phyloP scores from a whole-genome alignment of 495 filamentous ascomycete genomes.

The Tetracladium setigerum region DNA sequence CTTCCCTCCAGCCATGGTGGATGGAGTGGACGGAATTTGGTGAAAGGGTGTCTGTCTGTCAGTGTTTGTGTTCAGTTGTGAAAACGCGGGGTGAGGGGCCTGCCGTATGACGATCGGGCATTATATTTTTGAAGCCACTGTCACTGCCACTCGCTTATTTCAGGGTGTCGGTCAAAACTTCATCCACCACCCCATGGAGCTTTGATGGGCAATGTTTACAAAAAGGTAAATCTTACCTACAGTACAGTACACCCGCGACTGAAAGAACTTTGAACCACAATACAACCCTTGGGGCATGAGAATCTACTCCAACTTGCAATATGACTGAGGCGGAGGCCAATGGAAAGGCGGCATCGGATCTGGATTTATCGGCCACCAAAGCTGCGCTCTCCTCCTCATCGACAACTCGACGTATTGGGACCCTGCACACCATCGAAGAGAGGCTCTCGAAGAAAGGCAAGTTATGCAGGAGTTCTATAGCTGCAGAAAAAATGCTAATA shows the following conservation, averaged over 20 bases:
- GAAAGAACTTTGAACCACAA: too few relatives aligned
- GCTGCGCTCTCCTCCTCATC: constrained; percentile 42
- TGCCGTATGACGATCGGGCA: neutral
- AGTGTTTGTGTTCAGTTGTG: neutral
- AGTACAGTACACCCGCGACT: too few relatives aligned
- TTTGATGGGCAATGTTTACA: too few relatives aligned
- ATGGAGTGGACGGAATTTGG: neutral
- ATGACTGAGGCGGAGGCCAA: constrained; percentile 26
- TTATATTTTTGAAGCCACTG: neutral
- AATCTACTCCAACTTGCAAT: constrained; percentile 8
- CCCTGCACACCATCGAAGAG: constrained; percentile 38
- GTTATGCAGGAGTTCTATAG: neutral
- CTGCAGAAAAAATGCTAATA: neutral
- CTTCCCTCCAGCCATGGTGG: constrained; percentile 69
- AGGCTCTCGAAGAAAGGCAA: constrained; percentile 37
- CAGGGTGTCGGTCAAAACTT: too few relatives aligned
- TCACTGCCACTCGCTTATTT: neutral
- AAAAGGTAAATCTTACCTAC: too few relatives aligned
- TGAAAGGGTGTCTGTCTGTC: neutral
- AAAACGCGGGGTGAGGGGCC: neutral
- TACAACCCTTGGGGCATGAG: constrained; percentile 12
- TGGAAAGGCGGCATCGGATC: constrained; percentile 9
- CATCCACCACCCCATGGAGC: too few relatives aligned
- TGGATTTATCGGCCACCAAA: constrained; percentile 16
- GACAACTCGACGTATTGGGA: constrained; percentile 33